A percentile compares a stretch with the other conserved stretches of the same genome.
Evolutionary conservation across 805 yeast genomes (phyloP).

Genomic region (Sporopachydermia lactativora): DNA sequence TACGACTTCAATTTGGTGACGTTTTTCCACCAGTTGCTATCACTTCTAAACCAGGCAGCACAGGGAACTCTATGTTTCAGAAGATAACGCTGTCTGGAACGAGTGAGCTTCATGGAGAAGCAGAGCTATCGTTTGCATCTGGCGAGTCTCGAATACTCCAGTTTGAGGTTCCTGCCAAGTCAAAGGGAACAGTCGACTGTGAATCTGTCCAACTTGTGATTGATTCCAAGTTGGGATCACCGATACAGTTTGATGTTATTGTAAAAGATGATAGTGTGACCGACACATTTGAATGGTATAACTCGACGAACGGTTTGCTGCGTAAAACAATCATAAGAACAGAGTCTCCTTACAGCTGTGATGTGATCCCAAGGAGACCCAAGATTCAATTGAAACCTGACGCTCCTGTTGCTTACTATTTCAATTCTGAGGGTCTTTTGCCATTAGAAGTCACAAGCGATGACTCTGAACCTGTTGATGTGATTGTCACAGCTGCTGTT

Average conservation of each 20-base stretch:
- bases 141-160: slow-evolving; percentile 14
- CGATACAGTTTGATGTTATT: neutral
- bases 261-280: neutral
- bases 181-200: neutral
- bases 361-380: neutral
- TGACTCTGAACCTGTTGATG: neutral
- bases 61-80: neutral
- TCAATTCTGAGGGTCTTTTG: neutral
- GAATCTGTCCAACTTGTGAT: neutral
- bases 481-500: neutral
- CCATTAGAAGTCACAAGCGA: neutral
- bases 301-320: neutral
- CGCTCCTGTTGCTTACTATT: neutral
- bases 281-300: neutral
- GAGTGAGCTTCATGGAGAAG: slow-evolving; percentile 5
- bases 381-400: neutral
- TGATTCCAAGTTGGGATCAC: neutral
- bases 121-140: slow-evolving; percentile 12
- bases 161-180: slow-evolving; percentile 5
- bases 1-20: slow-evolving; percentile 7
- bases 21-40: slow-evolving; percentile 6
- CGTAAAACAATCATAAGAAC: neutral
- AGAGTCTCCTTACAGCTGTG: neutral
- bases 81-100: slow-evolving; percentile 3
- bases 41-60: slow-evolving; percentile 4